These are phyloP conservation scores for Boletus mariae DNA, from an alignment of 1,284 basidiomycete species.

Conservation along the genomic window DNA sequence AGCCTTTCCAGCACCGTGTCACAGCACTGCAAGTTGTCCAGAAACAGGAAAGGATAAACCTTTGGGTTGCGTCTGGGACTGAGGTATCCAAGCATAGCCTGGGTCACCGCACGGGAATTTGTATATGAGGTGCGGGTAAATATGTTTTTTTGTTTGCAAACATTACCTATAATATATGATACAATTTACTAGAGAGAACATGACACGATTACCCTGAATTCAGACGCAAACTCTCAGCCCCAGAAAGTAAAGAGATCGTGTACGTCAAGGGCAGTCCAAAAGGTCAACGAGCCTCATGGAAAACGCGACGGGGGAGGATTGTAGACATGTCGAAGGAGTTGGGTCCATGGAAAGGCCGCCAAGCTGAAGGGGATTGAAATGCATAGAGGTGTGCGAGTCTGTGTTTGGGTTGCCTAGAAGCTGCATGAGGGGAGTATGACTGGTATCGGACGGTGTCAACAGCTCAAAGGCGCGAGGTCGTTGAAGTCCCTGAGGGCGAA, in stretches of 20 bases:
- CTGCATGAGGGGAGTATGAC: neutral
- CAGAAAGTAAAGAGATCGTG: neutral
- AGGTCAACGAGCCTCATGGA: constrained; percentile 20
- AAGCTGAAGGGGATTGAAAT: neutral
- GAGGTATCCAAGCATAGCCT: constrained; percentile 42
- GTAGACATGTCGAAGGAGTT: neutral
- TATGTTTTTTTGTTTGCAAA: neutral
- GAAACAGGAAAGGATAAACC: constrained; percentile 35
- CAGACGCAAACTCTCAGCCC: neutral
- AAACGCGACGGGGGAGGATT: constrained; percentile 23
- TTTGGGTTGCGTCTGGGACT: constrained; percentile 43
- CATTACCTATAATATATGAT: constrained; percentile 1
- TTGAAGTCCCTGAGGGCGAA: constrained; percentile 15
- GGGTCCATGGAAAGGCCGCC: neutral
- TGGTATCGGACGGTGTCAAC: neutral
- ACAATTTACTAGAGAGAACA: constrained; percentile 11
- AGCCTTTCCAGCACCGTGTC: constrained; percentile 37
- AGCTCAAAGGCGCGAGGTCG: constrained; percentile 7
- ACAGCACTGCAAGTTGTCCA: constrained; percentile 45
- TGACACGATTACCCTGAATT: neutral
- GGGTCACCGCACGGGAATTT: constrained; percentile 32
- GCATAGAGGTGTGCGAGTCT: neutral
- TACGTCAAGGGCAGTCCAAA: neutral
- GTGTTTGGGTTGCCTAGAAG: neutral
- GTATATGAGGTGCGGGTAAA: neutral